Conservation (phyloP, 2,329 filamentous ascomycete species). For the Colletotrichum scovillei region DNA sequence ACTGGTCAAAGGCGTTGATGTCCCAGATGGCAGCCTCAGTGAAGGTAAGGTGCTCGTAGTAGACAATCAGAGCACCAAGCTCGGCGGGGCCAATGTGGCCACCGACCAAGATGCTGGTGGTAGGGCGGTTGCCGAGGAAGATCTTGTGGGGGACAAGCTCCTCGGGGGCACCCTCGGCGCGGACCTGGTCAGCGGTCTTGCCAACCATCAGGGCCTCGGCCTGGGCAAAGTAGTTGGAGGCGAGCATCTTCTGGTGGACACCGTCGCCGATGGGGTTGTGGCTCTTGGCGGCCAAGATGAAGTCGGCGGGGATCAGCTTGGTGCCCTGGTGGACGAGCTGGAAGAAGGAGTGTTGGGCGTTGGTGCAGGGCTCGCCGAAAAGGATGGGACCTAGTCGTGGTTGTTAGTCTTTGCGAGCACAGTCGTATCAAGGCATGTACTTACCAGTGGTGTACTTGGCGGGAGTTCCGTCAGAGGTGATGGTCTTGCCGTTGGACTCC, state of each 20-base stretch:
- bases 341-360: slow-evolving; percentile 99
- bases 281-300: slow-evolving; percentile 94
- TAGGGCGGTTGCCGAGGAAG: slow-evolving; percentile 97
- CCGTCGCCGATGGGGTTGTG: slow-evolving; percentile 95
- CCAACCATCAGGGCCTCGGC: slow-evolving; percentile 91
- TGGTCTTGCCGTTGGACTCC: slow-evolving; percentile 99
- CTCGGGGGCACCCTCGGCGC: slow-evolving; percentile 78
- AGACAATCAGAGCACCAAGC: slow-evolving; percentile 94
- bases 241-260: slow-evolving; percentile 96
- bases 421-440: slow-evolving; percentile 24
- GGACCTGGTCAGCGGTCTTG: slow-evolving; percentile 84
- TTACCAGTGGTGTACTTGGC: slow-evolving; percentile 94
- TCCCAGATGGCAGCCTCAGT: slow-evolving; percentile 98
- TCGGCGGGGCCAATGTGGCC: slow-evolving; percentile 94
- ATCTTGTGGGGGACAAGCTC: slow-evolving; percentile 97
- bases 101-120: slow-evolving; percentile 90
- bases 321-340: slow-evolving; percentile 99
- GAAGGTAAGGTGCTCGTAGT: slow-evolving; percentile 99
- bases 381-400: slow-evolving; percentile 75
- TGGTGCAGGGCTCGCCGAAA: slow-evolving; percentile 98
- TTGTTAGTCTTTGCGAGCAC: slow-evolving; percentile 8
- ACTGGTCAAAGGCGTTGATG: slow-evolving; percentile 99
- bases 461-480: slow-evolving; percentile 87
- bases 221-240: slow-evolving; percentile 92
- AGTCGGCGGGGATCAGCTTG: slow-evolving; percentile 98